Evolutionary conservation across 305 asterid species (phyloP), one percentile per base, ranked within the genome.

Genomic region (Rubia peregrina): DNA sequence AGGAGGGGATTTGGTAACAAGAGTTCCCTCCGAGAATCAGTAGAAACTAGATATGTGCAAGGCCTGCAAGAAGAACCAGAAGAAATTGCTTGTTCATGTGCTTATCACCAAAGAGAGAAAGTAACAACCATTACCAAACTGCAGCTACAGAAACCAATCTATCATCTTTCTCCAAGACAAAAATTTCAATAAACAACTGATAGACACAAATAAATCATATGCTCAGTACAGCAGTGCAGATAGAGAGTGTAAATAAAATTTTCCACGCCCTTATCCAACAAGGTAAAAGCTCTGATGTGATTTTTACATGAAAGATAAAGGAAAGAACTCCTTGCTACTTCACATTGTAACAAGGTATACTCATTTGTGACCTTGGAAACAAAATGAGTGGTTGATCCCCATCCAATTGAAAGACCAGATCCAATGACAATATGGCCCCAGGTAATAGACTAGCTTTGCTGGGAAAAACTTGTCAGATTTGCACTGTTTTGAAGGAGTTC

Each of bases 1-100:
- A 55, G 17, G 26, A n/a, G 26, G 17, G 61, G 93, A 22, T 14
- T 5, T 66, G 56, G 78, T 64, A 90, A 65, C 38, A 70, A 53
- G 49, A 84, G 85, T 69, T 22, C 79, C 62, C 78, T 60, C 71
- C 74, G 77, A 13, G 78, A 82, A 78, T 75, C 77, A 8, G 24
- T 61, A 19, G 73, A 44, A 10, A 83, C 61, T 64, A 61, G 70
- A 24, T 43, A 61, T 40, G 44, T 46, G 64, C 57, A 66, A 59
- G 82, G 82, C 75, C 96, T 86, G 83, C n/a, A 13, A 48, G 13
- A 13, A 48, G 16, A 48, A 48, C 53, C 13, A 48, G 14, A 0
- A 13, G 53, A 48, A 48, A 12, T 1, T 11, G 53, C 13, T 6
- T 48, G 30, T 26, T 26, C 30, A 26, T 26, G 30, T 26, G 30